Conservation (phyloP, 331 rosid species). For the Acacia concinna region DNA sequence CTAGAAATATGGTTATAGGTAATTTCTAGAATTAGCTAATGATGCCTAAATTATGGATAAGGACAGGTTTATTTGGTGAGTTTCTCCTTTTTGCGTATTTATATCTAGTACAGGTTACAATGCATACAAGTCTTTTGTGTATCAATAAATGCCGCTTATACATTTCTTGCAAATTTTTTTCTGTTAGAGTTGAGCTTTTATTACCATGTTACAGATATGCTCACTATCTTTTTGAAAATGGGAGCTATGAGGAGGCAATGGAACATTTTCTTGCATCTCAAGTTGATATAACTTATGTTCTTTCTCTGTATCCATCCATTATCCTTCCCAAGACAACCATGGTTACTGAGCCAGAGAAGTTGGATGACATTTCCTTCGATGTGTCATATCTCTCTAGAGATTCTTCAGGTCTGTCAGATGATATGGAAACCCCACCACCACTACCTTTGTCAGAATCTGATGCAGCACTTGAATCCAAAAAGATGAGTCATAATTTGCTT, state of each 20-base stretch:
- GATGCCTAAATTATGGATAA: neutral
- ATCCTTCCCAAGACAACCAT: constrained; percentile 77
- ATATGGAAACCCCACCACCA: constrained; percentile 61
- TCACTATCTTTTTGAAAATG: constrained; percentile 92
- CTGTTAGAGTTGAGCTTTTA: constrained; percentile 32
- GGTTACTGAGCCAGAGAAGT: constrained; percentile 70
- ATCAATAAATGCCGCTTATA: constrained; percentile 24
- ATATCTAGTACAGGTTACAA: constrained; percentile 9
- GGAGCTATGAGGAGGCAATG: constrained; percentile 96
- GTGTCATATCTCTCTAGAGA: constrained; percentile 66
- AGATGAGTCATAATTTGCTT: constrained; percentile 86
- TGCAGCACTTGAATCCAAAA: constrained; percentile 77
- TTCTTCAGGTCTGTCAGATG: constrained; percentile 86
- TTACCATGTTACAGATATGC: constrained; percentile 68
- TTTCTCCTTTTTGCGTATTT: constrained; percentile 10
- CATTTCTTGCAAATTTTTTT: constrained; percentile 8
- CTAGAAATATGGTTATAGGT: neutral
- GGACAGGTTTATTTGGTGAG: constrained; percentile 10
- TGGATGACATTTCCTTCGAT: constrained; percentile 65
- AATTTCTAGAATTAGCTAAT: neutral
- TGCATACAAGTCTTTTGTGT: constrained; percentile 10
- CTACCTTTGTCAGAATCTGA: constrained; percentile 59
- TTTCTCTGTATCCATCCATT: constrained; percentile 81
- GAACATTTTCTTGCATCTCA: constrained; percentile 92
- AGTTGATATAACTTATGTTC: constrained; percentile 85